A percentile compares a stretch with the other conserved stretches of the same genome.
phyloP scores from a whole-genome alignment of 768 basidiomycete genomes.

The Xerocomellus dryophilus region DNA sequence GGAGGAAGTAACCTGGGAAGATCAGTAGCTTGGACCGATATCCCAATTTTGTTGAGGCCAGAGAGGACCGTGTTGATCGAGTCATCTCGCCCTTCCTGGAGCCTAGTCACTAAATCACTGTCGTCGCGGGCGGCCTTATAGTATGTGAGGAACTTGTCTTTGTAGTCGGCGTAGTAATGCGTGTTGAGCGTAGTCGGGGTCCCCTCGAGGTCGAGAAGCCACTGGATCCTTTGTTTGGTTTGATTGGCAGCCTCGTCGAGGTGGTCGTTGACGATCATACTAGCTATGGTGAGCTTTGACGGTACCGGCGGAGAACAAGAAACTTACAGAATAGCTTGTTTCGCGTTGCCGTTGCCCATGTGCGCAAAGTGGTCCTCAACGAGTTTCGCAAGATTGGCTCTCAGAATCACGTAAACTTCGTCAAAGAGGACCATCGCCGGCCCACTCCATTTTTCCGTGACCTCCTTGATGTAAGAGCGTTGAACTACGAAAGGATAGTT shows the following conservation, averaged over 20 bases:
- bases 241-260: slow-evolving; percentile 41
- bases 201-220: slow-evolving; percentile 50
- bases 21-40: slow-evolving; percentile 40
- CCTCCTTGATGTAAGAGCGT: slow-evolving; percentile 42
- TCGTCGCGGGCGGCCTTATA: slow-evolving; percentile 39
- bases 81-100: neutral
- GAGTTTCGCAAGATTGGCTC: slow-evolving; percentile 39
- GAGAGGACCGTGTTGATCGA: slow-evolving; percentile 31
- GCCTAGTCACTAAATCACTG: slow-evolving; percentile 2
- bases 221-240: slow-evolving; percentile 42
- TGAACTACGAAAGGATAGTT: slow-evolving; percentile 65
- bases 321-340: slow-evolving; percentile 46
- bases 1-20: slow-evolving; percentile 48
- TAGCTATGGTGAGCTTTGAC: slow-evolving; percentile 16
- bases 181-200: slow-evolving; percentile 51
- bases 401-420: slow-evolving; percentile 36
- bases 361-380: slow-evolving; percentile 48
- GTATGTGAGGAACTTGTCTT: slow-evolving; percentile 45
- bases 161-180: slow-evolving; percentile 49
- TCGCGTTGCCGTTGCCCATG: slow-evolving; percentile 52
- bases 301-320: neutral
- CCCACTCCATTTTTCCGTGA: slow-evolving; percentile 45
- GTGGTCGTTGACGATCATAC: slow-evolving; percentile 51
- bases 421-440: slow-evolving; percentile 50
- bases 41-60: slow-evolving; percentile 15